Conservation (phyloP, 352 stramenopile species). For the Globisporangium barbulae region DNA sequence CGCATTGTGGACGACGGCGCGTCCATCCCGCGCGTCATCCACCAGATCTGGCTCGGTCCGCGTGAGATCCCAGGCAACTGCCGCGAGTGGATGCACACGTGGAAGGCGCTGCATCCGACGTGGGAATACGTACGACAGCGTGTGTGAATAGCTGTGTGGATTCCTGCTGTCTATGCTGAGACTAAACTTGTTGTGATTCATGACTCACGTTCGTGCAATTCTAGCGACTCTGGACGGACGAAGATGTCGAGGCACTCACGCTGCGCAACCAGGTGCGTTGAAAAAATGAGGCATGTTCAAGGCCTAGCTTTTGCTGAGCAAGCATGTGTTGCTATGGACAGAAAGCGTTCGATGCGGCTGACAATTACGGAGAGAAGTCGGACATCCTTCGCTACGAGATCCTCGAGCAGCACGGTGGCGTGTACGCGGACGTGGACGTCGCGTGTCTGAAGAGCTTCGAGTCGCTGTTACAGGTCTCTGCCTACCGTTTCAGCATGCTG, state of each 20-base stretch:
- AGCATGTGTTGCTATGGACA: slow-evolving; percentile 11
- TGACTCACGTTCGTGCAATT: not conserved
- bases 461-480: slow-evolving; percentile 25
- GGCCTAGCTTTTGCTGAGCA: slow-evolving; percentile 3
- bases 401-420: slow-evolving; percentile 40
- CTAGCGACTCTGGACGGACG: slow-evolving; percentile 54
- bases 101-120: slow-evolving; percentile 32
- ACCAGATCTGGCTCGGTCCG: slow-evolving; percentile 72
- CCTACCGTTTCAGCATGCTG: not conserved
- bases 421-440: slow-evolving; percentile 76
- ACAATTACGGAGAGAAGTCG: slow-evolving; percentile 68
- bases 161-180: not conserved
- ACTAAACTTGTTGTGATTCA: not conserved
- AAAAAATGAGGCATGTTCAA: too few relatives aligned
- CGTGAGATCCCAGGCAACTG: slow-evolving; percentile 24
- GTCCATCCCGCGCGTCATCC: slow-evolving; percentile 43
- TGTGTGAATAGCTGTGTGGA: not conserved
- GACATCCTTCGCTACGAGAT: slow-evolving; percentile 80
- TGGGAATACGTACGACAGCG: slow-evolving; percentile 30
- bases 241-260: slow-evolving; percentile 22
- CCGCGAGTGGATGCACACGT: slow-evolving; percentile 41
- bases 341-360: slow-evolving; percentile 39
- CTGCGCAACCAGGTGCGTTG: slow-evolving; percentile 34
- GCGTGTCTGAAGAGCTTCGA: slow-evolving; percentile 55
- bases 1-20: not conserved